Conservation (phyloP, 257 asterid species). For the Fraxinus americana region DNA sequence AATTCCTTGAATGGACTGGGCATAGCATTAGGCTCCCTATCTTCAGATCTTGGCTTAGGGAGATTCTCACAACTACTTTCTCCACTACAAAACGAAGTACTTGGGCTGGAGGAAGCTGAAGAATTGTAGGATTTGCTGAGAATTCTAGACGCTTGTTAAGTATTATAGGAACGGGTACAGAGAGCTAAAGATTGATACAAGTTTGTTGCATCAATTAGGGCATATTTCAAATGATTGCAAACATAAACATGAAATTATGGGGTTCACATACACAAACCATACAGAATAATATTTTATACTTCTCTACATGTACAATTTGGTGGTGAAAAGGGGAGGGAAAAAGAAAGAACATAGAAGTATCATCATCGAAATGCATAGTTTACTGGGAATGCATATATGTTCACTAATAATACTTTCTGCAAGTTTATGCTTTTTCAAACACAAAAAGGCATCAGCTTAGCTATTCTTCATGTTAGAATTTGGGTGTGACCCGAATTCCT, state of each 20-base stretch:
- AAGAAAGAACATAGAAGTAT: too few relatives aligned
- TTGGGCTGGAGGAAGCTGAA: slow-evolving; percentile 10
- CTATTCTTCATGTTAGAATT: too few relatives aligned
- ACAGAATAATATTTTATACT: not conserved
- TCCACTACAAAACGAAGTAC: not conserved
- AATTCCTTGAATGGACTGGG: slow-evolving; percentile 9
- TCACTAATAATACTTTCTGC: too few relatives aligned
- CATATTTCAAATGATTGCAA: not conserved
- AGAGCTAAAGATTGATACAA: too few relatives aligned
- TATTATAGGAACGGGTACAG: not conserved
- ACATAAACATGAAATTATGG: not conserved
- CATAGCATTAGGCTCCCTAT: not conserved
- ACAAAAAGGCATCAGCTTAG: not conserved
- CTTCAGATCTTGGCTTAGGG: slow-evolving; percentile 11
- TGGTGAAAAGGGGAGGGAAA: too few relatives aligned
- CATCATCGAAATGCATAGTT: too few relatives aligned
- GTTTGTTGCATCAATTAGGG: not conserved
- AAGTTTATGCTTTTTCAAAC: too few relatives aligned
- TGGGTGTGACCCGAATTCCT: too few relatives aligned
- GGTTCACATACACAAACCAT: not conserved
- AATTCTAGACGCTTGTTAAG: not conserved
- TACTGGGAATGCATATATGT: too few relatives aligned
- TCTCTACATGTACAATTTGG: too few relatives aligned
- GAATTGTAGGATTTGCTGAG: slow-evolving; percentile 1
- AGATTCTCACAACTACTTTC: not conserved